A percentile compares a stretch with the other conserved stretches of the same genome.
These are phyloP conservation scores for Arthrobotrys pseudoclavata DNA, from an alignment of 2,329 filamentous ascomycete species.

Conservation along the genomic window DNA sequence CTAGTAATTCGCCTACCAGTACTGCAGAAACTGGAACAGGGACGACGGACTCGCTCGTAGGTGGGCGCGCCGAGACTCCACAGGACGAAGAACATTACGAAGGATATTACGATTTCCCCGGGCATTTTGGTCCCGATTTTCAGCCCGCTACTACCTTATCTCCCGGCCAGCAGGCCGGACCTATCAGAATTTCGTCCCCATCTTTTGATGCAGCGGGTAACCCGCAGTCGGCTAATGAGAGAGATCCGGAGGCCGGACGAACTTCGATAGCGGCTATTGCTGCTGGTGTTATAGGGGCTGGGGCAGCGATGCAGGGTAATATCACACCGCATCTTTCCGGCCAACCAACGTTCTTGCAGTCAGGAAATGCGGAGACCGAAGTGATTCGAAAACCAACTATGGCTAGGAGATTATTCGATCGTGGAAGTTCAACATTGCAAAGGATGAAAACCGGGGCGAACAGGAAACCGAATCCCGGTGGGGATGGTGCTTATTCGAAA, in stretches of 20 bases:
- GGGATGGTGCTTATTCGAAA: constrained; percentile 36
- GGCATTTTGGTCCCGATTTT: constrained; percentile 50
- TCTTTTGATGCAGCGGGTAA: constrained; percentile 49
- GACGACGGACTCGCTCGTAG: constrained; percentile 46
- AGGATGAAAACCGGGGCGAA: constrained; percentile 47
- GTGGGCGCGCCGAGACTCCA: constrained; percentile 45
- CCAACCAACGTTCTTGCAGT: constrained; percentile 27
- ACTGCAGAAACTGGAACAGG: constrained; percentile 53
- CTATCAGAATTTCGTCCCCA: constrained; percentile 56
- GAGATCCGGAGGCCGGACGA: constrained; percentile 43
- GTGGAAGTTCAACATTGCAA: constrained; percentile 56
- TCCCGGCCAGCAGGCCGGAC: constrained; percentile 48
- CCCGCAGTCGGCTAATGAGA: constrained; percentile 37
- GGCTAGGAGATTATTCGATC: constrained; percentile 55
- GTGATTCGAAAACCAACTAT: constrained; percentile 57
- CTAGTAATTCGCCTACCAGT: constrained; percentile 56
- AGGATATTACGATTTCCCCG: constrained; percentile 54
- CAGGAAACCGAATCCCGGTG: constrained; percentile 20
- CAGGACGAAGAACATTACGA: constrained; percentile 55
- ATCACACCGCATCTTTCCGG: constrained; percentile 31
- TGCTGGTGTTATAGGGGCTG: constrained; percentile 50
- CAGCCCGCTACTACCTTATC: constrained; percentile 35
- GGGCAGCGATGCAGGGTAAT: constrained; percentile 48
- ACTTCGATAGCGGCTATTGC: constrained; percentile 54
- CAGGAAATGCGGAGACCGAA: constrained; percentile 7